Evolutionary conservation across 2,329 filamentous ascomycete species (phyloP), one percentile per base, ranked within the genome.

Genomic region (Aspergillus intermedius): DNA sequence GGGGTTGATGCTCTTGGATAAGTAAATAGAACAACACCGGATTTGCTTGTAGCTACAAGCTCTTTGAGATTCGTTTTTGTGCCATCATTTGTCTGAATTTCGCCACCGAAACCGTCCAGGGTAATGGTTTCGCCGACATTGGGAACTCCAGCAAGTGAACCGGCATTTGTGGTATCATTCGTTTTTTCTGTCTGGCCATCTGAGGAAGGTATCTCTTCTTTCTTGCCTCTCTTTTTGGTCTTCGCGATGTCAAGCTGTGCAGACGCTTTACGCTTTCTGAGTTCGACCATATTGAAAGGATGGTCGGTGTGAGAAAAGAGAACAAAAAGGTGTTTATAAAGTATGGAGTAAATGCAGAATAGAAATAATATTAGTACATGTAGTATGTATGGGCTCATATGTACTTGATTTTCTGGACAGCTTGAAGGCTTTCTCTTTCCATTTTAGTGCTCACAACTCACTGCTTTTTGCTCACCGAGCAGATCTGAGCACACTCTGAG

Each of bases 1-100:
- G 89, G 88, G 19, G 93, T 98, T 23, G 87, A 93, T 10, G 93
- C 93, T 73, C 87, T 94, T 50, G 93, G 93, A 66, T 97, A 97
- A 28, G 91, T 96, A 70, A 98, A 96, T 25, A 97, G 74, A 30
- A 95, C 88, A 40, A 97, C 86, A 22, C 91, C 93, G 32, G 80
- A 77, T 72, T 88, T 84, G 78, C 90, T 95, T 64, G 86, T 80
- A 45, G 89, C 85, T 44, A 96, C 79, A 21, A 98, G 82, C 59
- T 83, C 77, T 73, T 88, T 86, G 50, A 98, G 75, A 1, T 83
- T 89, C 5, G 86, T 90, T 73, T 86, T 87, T 47, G 78, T 74
- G 60, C 90, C 90, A 55, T 95, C 88, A 57, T 97, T 83, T 54
- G 86, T 93, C 75, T 93, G 82, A 54, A 98, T 74, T 64, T 93